Base-by-base conservation (phyloP, 495 filamentous ascomycete species). In the Sporormia fimetaria region DNA sequence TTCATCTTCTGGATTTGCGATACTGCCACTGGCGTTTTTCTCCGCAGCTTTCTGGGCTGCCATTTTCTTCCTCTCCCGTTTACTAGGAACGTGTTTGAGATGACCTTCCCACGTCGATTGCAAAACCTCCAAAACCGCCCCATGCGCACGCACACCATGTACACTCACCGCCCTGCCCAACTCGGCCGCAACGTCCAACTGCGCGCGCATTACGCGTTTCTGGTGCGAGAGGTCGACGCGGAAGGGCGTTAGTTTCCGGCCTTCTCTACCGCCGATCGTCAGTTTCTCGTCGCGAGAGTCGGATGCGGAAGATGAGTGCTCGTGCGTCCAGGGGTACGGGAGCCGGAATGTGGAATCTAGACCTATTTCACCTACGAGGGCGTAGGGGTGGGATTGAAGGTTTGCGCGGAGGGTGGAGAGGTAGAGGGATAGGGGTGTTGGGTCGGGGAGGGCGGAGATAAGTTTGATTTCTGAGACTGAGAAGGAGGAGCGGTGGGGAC, bases 141-240 rank as follows among this genome's bases (percentile, higher is more conserved):
- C 92, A 52, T 95, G 90, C 0, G 82, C 84, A 57, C 90, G 81
- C 11, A 96, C 92, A 17, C 87, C 87, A 55, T 96, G 90, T 0
- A 96, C 68, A 10, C 83, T 88, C 2, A 87, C 90, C 0, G 87
- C 71, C 11, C 87, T 70, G 18, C 73, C 68, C 64, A 94, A 64
- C 55, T 87, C 77, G 7, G 83, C 88, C 0, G 90, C 92, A 21
- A 98, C 68, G 15, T 71, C 65, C n/a, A 98, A 68, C 60, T 98
- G 90, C 4, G 85, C 78, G 52, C 74, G 71, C 7, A 98, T 63
- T 5, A 98, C 57, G 22, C 62, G 64, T 32, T 72, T 70, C 60
- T 98, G 90, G 55, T 98, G 90, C 5, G 74, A 59, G 58, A 86
- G 69, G 22, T 76, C 68, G 15, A 95, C 87, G 40, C 74, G 71